phyloP scores from a whole-genome alignment of 306 rosid genomes.

The Trifolium fragiferum region DNA sequence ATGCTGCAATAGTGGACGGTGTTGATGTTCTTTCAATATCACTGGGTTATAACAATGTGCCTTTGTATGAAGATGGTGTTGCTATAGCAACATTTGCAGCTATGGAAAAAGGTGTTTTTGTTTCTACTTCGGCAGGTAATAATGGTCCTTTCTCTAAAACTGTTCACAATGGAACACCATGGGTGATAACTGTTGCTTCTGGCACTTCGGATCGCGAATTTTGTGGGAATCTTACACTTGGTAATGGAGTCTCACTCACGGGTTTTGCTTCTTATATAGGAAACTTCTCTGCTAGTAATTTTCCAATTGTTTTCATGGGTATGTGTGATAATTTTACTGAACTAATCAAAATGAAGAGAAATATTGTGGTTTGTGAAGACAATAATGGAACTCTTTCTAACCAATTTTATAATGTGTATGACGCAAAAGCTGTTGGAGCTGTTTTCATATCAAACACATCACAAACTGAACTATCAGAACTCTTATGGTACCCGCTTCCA shows the following conservation, averaged over 20 bases:
- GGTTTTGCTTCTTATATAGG: slow-evolving; percentile 61
- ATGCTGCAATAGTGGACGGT: background rate
- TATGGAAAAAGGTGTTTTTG: slow-evolving; percentile 62
- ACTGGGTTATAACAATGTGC: slow-evolving; percentile 47
- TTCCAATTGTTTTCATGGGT: slow-evolving; percentile 59
- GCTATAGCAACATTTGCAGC: slow-evolving; percentile 86
- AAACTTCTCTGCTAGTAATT: background rate
- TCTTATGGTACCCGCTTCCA: background rate
- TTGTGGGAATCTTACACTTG: slow-evolving; percentile 50
- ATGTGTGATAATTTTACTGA: slow-evolving; percentile 41
- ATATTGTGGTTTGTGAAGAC: background rate
- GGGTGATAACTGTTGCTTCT: slow-evolving; percentile 83
- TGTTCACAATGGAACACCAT: slow-evolving; percentile 77
- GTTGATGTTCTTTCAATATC: slow-evolving; percentile 57
- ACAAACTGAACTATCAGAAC: background rate
- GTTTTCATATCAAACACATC: slow-evolving; percentile 55
- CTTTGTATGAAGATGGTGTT: slow-evolving; percentile 63
- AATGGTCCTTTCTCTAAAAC: slow-evolving; percentile 47
- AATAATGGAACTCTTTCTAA: background rate
- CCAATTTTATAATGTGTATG: slow-evolving; percentile 18
- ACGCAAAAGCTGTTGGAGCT: slow-evolving; percentile 50
- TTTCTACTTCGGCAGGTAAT: slow-evolving; percentile 75
- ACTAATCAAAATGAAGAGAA: no score
- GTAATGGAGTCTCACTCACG: slow-evolving; percentile 43
- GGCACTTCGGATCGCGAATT: slow-evolving; percentile 65